phyloP scores from a whole-genome alignment of 192 early-diverging fungal genomes.

The Entomortierella beljakovae region DNA sequence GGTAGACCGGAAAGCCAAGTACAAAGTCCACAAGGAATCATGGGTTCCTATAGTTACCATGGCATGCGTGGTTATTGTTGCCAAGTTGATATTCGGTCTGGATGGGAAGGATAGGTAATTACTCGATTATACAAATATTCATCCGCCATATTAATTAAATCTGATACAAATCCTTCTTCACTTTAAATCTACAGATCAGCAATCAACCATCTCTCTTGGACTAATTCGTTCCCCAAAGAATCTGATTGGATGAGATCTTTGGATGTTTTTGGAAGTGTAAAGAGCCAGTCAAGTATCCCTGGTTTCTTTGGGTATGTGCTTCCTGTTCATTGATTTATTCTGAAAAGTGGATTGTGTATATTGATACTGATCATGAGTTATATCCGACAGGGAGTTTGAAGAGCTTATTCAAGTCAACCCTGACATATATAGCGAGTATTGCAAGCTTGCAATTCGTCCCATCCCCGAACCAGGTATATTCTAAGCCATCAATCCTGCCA shows the following conservation, averaged over 20 bases:
- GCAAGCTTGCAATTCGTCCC: conserved; percentile 2
- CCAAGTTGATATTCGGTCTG: conserved; percentile 35
- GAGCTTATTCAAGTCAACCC: conserved; percentile 44
- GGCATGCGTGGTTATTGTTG: conserved; percentile 28
- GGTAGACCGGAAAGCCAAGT: not conserved
- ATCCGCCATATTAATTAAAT: not conserved
- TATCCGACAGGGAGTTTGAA: conserved; percentile 31
- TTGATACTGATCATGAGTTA: not conserved
- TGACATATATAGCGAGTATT: conserved; percentile 31
- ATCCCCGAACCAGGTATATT: conserved; percentile 1
- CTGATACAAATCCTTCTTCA: not conserved
- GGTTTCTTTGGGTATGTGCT: conserved; percentile 13
- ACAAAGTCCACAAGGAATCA: not conserved
- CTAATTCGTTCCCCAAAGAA: conserved; percentile 27
- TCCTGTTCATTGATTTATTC: not conserved
- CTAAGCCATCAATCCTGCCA: not conserved
- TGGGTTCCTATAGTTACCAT: conserved; percentile 10
- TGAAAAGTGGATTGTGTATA: not conserved
- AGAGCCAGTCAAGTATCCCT: conserved; percentile 21
- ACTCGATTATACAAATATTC: not conserved
- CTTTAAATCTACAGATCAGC: not conserved
- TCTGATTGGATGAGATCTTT: conserved; percentile 4
- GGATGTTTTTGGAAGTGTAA: conserved; percentile 22
- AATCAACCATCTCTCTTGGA: conserved; percentile 4
- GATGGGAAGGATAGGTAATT: conserved; percentile 35